phyloP scores from a whole-genome alignment of 2,329 filamentous ascomycete species.

The Colletotrichum eleusines region DNA sequence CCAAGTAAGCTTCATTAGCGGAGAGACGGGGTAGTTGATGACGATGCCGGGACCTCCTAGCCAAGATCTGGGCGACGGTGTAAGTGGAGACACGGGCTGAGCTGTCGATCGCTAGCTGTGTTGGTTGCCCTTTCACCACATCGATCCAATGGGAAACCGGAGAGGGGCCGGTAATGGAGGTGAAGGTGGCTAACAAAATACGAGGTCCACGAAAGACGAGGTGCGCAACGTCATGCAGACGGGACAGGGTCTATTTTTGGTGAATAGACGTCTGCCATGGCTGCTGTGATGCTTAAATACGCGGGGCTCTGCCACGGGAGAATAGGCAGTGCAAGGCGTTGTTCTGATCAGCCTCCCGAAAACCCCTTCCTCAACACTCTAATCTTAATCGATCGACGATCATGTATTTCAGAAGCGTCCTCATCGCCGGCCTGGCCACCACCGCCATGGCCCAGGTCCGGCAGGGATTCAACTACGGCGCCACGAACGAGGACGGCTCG shows the following conservation, averaged over 20 bases:
- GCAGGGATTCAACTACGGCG: slow-evolving; percentile 41
- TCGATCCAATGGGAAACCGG: slow-evolving; percentile 3
- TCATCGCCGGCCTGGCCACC: slow-evolving; percentile 26
- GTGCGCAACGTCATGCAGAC: slow-evolving; percentile 29
- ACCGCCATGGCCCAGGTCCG: slow-evolving; percentile 25
- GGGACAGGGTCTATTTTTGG: slow-evolving; percentile 27
- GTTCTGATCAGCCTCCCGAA: neutral
- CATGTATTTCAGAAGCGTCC: slow-evolving; percentile 14
- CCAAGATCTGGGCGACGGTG: slow-evolving; percentile 15
- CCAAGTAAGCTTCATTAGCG: slow-evolving; percentile 7
- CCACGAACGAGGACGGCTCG: slow-evolving; percentile 37
- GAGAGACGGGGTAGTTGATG: slow-evolving; percentile 15
- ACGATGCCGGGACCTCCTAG: slow-evolving; percentile 3
- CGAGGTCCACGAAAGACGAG: slow-evolving; percentile 15
- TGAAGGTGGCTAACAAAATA: neutral
- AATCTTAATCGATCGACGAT: slow-evolving; percentile 2
- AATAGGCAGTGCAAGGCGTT: accelerated
- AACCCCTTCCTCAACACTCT: neutral
- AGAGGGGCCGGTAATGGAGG: slow-evolving; percentile 14
- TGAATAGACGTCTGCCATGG: neutral
- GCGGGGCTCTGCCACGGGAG: too few species aligned
- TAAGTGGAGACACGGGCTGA: slow-evolving; percentile 32
- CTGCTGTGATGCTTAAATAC: slow-evolving; percentile 3
- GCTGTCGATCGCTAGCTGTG: slow-evolving; percentile 23
- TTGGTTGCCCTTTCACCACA: neutral